phyloP scores from a whole-genome alignment of 495 filamentous ascomycete species.

The Niebla homalea region DNA sequence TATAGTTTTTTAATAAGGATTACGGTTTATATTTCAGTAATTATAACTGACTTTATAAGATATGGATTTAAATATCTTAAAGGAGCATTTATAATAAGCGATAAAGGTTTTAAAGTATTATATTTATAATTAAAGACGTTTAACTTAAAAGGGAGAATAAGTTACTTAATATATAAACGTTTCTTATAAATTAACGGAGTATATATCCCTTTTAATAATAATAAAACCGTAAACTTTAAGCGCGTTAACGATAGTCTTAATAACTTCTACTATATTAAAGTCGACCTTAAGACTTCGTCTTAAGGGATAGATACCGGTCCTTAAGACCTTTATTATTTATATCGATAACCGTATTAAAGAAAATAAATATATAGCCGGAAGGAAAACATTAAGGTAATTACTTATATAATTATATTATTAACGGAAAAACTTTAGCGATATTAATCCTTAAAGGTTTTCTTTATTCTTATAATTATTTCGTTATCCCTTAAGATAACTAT shows the following conservation, averaged over 20 bases:
- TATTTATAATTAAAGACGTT: too few relatives aligned
- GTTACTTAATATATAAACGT: neutral
- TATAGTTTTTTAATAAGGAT: neutral
- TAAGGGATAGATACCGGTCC: neutral
- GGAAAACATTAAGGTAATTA: neutral
- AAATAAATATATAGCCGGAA: too few relatives aligned
- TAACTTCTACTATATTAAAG: neutral
- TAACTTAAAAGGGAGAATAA: neutral
- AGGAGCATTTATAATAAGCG: neutral
- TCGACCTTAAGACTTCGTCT: too few relatives aligned
- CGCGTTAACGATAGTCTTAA: conserved; percentile 1
- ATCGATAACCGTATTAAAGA: neutral
- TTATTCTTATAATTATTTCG: too few relatives aligned
- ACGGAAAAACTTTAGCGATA: too few relatives aligned
- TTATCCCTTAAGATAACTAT: too few relatives aligned
- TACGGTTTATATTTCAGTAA: neutral
- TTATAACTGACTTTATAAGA: too few relatives aligned
- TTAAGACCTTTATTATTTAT: neutral
- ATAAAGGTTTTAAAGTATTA: too few relatives aligned
- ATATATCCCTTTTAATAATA: neutral
- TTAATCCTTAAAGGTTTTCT: too few relatives aligned
- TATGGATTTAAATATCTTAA: neutral
- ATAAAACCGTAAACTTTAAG: neutral
- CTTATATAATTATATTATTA: neutral
- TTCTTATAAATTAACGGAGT: neutral